These are phyloP conservation scores for Rhizopus stolonifer DNA, from an alignment of 371 early-diverging fungal species.

Conservation along the genomic window DNA sequence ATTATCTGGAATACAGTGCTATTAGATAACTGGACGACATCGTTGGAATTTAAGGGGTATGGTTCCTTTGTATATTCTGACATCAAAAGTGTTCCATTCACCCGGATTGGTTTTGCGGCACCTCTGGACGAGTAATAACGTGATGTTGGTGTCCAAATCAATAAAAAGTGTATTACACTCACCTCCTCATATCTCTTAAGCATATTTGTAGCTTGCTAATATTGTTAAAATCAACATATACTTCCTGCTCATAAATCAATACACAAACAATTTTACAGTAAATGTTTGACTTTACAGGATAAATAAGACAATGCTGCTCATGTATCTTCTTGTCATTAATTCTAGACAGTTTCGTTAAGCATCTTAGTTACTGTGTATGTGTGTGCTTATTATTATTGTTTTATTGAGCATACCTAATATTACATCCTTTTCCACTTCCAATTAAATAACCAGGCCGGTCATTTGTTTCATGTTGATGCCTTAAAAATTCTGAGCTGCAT, in stretches of 20 bases:
- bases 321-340: constrained; percentile 55
- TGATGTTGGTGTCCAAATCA: not conserved
- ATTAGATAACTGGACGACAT: not conserved
- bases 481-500: constrained; percentile 29
- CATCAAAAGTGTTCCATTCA: not conserved
- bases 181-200: constrained; percentile 2
- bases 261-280: not conserved
- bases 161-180: not conserved
- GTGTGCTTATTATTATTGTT: not conserved
- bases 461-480: constrained; percentile 15
- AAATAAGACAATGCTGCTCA: constrained; percentile 75
- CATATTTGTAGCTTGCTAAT: not conserved
- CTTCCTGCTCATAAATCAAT: not conserved
- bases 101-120: not conserved
- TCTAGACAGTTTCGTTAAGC: constrained; percentile 16
- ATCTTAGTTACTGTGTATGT: not conserved
- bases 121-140: not conserved
- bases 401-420: constrained; percentile 47
- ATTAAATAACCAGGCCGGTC: constrained; percentile 64
- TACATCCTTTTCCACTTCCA: constrained; percentile 64
- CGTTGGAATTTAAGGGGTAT: not conserved
- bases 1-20: constrained; percentile 24
- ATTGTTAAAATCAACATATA: not conserved
- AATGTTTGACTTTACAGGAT: constrained; percentile 18
- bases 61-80: not conserved